Evolutionary conservation across 2,329 filamentous ascomycete species (phyloP).

Genomic region (Aspergillus viridinutans): DNA sequence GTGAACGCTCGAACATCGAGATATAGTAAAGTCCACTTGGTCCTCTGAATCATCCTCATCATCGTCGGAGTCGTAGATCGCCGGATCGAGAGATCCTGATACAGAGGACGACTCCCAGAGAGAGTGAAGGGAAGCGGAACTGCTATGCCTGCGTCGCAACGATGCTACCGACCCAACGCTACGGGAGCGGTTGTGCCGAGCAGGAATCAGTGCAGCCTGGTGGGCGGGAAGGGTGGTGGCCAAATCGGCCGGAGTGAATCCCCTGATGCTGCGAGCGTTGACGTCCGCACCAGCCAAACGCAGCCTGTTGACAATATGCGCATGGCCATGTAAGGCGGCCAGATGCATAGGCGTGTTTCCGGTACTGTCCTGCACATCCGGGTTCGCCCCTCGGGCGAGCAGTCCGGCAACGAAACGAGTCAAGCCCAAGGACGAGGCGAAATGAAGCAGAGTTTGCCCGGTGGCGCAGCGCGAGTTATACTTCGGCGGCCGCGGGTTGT

Average conservation of each 20-base stretch:
- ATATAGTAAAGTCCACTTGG: conserved; percentile 25
- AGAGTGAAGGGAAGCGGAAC: conserved; percentile 62
- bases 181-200: conserved; percentile 61
- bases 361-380: conserved; percentile 69
- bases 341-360: conserved; percentile 81
- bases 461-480: conserved; percentile 63
- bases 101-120: conserved; percentile 58
- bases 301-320: conserved; percentile 71
- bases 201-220: conserved; percentile 59
- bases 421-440: conserved; percentile 71
- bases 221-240: conserved; percentile 62
- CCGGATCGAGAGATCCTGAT: conserved; percentile 43
- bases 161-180: conserved; percentile 57
- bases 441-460: conserved; percentile 76
- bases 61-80: conserved; percentile 39
- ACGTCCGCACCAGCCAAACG: conserved; percentile 70
- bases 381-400: conserved; percentile 71
- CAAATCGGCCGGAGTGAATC: conserved; percentile 68
- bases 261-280: conserved; percentile 63
- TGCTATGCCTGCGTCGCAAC: conserved; percentile 55
- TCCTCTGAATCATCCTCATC: conserved; percentile 22
- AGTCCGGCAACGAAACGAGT: conserved; percentile 72
- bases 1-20: conserved; percentile 35
- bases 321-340: conserved; percentile 70
- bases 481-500: conserved; percentile 63